Base-by-base conservation (phyloP, 208 protist species). In the Zelonia costaricensis region DNA sequence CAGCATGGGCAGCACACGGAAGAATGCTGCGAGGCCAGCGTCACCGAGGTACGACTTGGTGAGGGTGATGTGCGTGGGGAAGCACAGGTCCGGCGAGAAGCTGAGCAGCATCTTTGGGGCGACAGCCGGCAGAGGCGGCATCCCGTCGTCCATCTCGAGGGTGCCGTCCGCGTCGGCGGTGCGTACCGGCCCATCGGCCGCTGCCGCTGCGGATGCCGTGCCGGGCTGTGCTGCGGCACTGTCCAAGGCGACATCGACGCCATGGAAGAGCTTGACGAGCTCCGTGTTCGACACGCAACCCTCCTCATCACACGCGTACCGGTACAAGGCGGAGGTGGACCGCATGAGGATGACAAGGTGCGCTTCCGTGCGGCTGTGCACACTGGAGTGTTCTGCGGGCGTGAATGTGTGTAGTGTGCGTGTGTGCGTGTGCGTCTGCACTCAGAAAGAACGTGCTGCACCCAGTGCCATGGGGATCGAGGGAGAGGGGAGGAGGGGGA, bases 11-110 rank as follows among this genome's bases (percentile, higher is more conserved):
- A 91, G 66, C 23, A 80, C 78, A 22, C 83, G 78, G 36, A 93
- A 56, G 22, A 87, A 60, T 1, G 83, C 87, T 0, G 87, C 87
- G 9, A 78, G 62, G 7, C 83, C 87, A 4, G 78, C 70, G 46
- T 93, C 87, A 31, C 87, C 83, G 18, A 93, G 75, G 31, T 89
- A 84, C 36, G 87, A 91, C 15, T 54, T 6, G 18, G 69, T 51
- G 30, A 93, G 68, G 7, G 82, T 78, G 7, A 87, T 47, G 47
- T 63, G 49, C 9, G 64, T 70, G 0, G 82, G 78, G 40, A 72
- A 82, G n/a, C 67, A 72, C 16, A 70, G 55, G 31, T 22, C 44
- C 6, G 63, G 63, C 35, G 27, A 7, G 44, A 57, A 62, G 55
- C 46, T 22, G 6, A 70, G 39, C 4, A 70, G 47, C 35, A 59